These are phyloP conservation scores for Camptophora hylomeconis DNA, from an alignment of 2,329 filamentous ascomycete species.

Conservation along the genomic window DNA sequence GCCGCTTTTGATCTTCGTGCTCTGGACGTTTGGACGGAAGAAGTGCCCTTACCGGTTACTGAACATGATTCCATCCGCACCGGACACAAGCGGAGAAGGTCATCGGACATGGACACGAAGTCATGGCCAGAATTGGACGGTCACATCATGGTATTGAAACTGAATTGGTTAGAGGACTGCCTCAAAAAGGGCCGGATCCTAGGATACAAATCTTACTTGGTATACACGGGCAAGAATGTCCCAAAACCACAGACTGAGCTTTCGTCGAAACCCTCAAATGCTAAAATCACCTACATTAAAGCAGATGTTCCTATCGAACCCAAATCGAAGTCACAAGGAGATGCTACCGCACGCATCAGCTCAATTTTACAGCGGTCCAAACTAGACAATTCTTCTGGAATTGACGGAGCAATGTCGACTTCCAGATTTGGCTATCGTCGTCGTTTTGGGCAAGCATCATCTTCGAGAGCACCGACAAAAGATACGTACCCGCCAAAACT, in stretches of 20 bases:
- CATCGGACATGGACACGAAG: not conserved
- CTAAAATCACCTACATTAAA: constrained; percentile 10
- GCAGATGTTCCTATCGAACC: too few species aligned
- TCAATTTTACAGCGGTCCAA: constrained; percentile 1
- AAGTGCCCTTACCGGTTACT: constrained; percentile 13
- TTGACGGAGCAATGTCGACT: constrained; percentile 6
- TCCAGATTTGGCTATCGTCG: constrained; percentile 10
- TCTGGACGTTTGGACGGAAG: constrained; percentile 43
- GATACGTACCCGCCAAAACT: constrained; percentile 32
- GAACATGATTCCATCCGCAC: constrained; percentile 1
- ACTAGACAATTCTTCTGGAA: too few species aligned
- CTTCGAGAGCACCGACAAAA: constrained; percentile 10
- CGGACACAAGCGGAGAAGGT: not conserved
- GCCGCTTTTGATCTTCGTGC: constrained; percentile 66
- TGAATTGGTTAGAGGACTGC: constrained; percentile 42
- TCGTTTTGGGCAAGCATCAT: constrained; percentile 14
- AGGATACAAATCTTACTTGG: constrained; percentile 34
- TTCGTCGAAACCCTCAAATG: constrained; percentile 6
- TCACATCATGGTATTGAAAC: constrained; percentile 36
- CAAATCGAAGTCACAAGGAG: not conserved
- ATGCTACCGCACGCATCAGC: not conserved
- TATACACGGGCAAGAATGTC: constrained; percentile 38
- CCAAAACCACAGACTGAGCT: constrained; percentile 21
- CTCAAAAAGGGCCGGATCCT: constrained; percentile 28
- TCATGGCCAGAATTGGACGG: constrained; percentile 17